Evolutionary conservation across 2,329 filamentous ascomycete species (phyloP).

Genomic region (Rutstroemia sp.): DNA sequence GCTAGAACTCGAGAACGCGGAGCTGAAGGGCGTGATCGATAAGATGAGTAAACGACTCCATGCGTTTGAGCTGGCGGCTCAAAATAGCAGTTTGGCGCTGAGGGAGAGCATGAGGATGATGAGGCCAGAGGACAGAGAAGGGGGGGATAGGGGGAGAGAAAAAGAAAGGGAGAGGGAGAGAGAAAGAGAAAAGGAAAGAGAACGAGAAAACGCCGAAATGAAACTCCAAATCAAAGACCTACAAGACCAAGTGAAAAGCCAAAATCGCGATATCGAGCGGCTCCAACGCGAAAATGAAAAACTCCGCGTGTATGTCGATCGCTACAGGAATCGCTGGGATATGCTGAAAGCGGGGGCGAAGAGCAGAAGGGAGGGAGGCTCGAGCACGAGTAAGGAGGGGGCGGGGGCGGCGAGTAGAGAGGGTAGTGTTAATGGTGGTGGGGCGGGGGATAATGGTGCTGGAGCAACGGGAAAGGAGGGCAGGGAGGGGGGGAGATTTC

Average conservation of each 20-base stretch:
- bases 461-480: not conserved
- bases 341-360: slow-evolving; percentile 59
- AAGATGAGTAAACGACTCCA: slow-evolving; percentile 82
- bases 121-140: slow-evolving; percentile 34
- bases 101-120: slow-evolving; percentile 72
- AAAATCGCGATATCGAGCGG: slow-evolving; percentile 54
- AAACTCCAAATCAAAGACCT: slow-evolving; percentile 52
- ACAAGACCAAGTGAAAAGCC: slow-evolving; percentile 55
- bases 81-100: slow-evolving; percentile 77
- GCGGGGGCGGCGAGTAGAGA: not conserved
- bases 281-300: slow-evolving; percentile 56
- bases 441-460: not conserved
- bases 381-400: no score
- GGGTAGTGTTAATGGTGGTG: not conserved
- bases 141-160: slow-evolving; percentile 68
- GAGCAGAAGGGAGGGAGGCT: slow-evolving; percentile 27
- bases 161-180: slow-evolving; percentile 38
- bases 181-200: slow-evolving; percentile 25
- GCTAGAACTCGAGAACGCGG: slow-evolving; percentile 78
- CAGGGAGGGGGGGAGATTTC: not conserved
- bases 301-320: slow-evolving; percentile 42
- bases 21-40: slow-evolving; percentile 77
- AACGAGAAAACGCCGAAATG: slow-evolving; percentile 33
- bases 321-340: slow-evolving; percentile 61
- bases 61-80: slow-evolving; percentile 86